These are phyloP conservation scores for Pestalotiopsis sp. DNA, from an alignment of 2,329 filamentous ascomycete species.

Conservation along the genomic window DNA sequence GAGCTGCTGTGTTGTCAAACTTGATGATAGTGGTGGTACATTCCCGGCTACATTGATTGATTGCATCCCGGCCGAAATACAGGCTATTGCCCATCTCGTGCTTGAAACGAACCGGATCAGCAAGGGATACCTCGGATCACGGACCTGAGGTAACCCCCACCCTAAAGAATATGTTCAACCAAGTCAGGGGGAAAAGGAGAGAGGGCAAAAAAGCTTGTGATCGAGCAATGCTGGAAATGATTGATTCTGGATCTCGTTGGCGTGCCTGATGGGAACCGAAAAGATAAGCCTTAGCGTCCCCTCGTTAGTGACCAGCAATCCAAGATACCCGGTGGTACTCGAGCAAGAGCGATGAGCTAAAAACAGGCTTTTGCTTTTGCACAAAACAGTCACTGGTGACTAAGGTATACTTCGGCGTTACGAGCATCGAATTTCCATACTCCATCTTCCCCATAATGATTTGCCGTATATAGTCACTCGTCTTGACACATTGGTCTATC, in stretches of 20 bases:
- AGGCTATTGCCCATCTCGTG: not conserved
- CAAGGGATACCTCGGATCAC: not conserved
- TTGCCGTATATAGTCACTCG: not conserved
- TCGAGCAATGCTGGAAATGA: no score
- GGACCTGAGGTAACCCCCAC: not conserved
- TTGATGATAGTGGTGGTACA: not conserved
- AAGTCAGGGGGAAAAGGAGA: not conserved
- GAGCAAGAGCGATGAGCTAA: not conserved
- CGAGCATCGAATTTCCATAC: no score
- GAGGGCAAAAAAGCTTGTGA: no score
- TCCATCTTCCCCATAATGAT: not conserved
- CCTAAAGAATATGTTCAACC: not conserved
- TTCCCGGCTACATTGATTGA: not conserved
- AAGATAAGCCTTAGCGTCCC: not conserved
- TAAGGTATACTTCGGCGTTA: not conserved
- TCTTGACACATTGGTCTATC: not conserved
- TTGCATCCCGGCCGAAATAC: not conserved
- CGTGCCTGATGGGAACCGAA: not conserved
- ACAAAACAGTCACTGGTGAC: not conserved
- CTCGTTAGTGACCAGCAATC: not conserved
- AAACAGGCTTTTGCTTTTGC: not conserved
- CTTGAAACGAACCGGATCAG: not conserved
- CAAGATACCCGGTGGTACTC: not conserved
- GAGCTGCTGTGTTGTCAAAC: not conserved
- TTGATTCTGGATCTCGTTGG: no score